Percentiles rank a stretch among this genome's conserved stretches.
Evolutionary conservation across 192 early-diverging fungal genomes (phyloP).

Genomic region (Dimargaris xerosporica): DNA sequence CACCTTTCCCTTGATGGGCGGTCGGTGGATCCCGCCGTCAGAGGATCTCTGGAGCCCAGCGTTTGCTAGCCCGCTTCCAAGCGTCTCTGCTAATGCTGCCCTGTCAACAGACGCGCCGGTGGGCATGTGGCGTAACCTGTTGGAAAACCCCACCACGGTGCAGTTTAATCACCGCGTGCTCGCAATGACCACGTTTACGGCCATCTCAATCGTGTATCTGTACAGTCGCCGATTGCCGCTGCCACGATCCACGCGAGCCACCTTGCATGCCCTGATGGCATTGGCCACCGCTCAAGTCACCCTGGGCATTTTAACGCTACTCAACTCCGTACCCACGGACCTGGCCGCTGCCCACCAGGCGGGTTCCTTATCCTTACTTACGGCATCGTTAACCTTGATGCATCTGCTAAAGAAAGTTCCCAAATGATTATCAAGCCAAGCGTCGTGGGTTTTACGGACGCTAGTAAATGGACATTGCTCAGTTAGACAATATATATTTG

Average conservation of each 20-base stretch:
- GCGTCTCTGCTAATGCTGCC: slow-evolving; percentile 30
- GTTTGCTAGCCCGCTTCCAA: slow-evolving; percentile 20
- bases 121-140: slow-evolving; percentile 65
- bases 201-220: slow-evolving; percentile 56
- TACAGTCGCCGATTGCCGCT: slow-evolving; percentile 54
- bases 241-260: slow-evolving; percentile 45
- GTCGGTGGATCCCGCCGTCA: slow-evolving; percentile 57
- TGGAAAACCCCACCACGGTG: slow-evolving; percentile 88
- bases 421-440: slow-evolving; percentile 5
- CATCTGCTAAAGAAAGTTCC: slow-evolving; percentile 47
- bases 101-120: slow-evolving; percentile 24
- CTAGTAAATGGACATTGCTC: too few species aligned
- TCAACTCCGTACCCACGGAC: slow-evolving; percentile 85
- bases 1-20: slow-evolving; percentile 92
- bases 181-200: slow-evolving; percentile 67
- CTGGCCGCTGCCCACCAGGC: slow-evolving; percentile 91
- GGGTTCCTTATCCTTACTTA: slow-evolving; percentile 73
- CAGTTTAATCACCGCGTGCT: slow-evolving; percentile 92
- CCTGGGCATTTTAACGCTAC: slow-evolving; percentile 82
- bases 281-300: slow-evolving; percentile 61
- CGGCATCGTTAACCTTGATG: slow-evolving; percentile 61
- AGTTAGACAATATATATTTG: too few species aligned
- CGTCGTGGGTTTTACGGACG: too few species aligned
- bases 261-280: slow-evolving; percentile 60
- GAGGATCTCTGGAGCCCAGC: slow-evolving; percentile 36